Evolutionary conservation across 805 yeast genomes (phyloP).

Genomic region (Cyberlindnera galapagoensis): DNA sequence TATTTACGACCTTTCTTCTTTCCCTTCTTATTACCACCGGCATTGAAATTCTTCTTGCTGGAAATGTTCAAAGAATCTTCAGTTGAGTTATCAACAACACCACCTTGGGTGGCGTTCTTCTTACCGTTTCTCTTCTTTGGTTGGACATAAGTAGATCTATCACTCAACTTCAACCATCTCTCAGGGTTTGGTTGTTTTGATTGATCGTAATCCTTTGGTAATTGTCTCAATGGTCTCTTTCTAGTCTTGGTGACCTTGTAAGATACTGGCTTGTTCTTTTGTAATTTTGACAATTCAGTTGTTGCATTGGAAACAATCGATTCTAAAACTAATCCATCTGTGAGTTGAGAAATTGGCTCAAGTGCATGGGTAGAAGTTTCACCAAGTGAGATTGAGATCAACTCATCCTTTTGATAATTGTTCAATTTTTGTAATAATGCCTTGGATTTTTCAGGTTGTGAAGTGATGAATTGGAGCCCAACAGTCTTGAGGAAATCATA

Average conservation of each 20-base stretch:
- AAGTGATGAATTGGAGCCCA: constrained; percentile 30
- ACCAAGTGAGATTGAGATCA: constrained; percentile 26
- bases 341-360: constrained; percentile 24
- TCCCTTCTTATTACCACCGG: constrained; percentile 11
- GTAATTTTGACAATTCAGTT: constrained; percentile 11
- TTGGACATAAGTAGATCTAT: constrained; percentile 77
- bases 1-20: constrained; percentile 24
- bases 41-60: constrained; percentile 3
- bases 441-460: constrained; percentile 6
- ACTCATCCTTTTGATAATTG: constrained; percentile 18
- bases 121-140: constrained; percentile 44
- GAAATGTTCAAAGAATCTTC: constrained; percentile 27
- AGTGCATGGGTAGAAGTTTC: constrained; percentile 16
- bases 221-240: constrained; percentile 27
- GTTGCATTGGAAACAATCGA: constrained; percentile 22
- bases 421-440: constrained; percentile 23
- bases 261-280: constrained; percentile 5
- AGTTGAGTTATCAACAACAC: constrained; percentile 40
- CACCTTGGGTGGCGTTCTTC: constrained; percentile 54
- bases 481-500: constrained; percentile 27
- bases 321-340: constrained; percentile 26
- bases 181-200: constrained; percentile 49
- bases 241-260: constrained; percentile 25
- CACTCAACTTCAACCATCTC: constrained; percentile 88
- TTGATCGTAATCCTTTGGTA: constrained; percentile 37